phyloP scores from a whole-genome alignment of 768 basidiomycete species.

The Hygrocybe punicea region DNA sequence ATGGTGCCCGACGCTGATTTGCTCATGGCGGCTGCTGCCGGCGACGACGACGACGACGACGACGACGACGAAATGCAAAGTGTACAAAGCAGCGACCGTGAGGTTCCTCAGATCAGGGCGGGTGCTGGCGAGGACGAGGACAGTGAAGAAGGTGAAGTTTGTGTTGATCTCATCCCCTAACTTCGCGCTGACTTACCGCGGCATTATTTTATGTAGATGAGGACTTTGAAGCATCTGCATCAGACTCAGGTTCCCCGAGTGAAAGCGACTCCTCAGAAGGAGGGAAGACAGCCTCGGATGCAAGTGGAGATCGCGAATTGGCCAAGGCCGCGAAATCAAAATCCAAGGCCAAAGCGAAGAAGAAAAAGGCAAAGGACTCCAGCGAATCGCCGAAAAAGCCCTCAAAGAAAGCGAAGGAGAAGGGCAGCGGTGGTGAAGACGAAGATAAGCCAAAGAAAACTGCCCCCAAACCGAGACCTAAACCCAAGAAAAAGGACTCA shows the following conservation, averaged over 20 bases:
- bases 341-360: conserved; percentile 42
- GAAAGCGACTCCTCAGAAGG: conserved; percentile 65
- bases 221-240: conserved; percentile 84
- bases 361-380: conserved; percentile 40
- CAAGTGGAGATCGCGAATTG: conserved; percentile 72
- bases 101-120: conserved; percentile 49
- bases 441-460: conserved; percentile 37
- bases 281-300: conserved; percentile 79
- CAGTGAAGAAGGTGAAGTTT: conserved; percentile 61
- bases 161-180: not conserved
- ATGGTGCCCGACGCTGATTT: conserved; percentile 86
- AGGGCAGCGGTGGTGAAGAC: conserved; percentile 34
- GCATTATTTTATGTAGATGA: conserved; percentile 51
- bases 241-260: conserved; percentile 86
- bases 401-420: conserved; percentile 43
- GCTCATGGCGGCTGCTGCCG: conserved; percentile 60
- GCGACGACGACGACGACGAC: conserved; percentile 59
- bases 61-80: conserved; percentile 84
- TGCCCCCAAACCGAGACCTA: conserved; percentile 46
- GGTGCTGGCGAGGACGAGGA: conserved; percentile 63
- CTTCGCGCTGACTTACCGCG: not conserved
- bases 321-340: conserved; percentile 41
- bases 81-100: conserved; percentile 69
- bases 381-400: conserved; percentile 41
- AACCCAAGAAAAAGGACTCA: conserved; percentile 33